These are phyloP conservation scores for Drosera spatulata DNA, from an alignment of 179 eudicot species.

Conservation along the genomic window DNA sequence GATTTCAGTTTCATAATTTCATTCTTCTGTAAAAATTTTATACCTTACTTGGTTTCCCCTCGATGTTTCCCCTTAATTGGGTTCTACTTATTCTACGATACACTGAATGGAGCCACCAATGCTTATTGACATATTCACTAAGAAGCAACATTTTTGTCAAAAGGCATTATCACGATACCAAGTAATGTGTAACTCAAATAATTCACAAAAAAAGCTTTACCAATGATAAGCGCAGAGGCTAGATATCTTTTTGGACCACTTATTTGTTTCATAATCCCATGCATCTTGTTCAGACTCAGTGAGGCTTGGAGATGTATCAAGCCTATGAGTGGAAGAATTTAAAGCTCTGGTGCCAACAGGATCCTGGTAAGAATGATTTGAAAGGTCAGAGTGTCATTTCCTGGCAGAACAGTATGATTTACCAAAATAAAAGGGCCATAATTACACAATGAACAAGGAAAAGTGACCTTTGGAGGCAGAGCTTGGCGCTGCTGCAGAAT, in stretches of 20 bases:
- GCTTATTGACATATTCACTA: too few species aligned
- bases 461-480: constrained; percentile 29
- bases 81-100: too few species aligned
- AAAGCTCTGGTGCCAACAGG: constrained; percentile 11
- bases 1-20: too few species aligned
- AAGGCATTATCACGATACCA: too few species aligned
- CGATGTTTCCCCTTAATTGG: too few species aligned
- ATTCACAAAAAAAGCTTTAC: constrained; percentile 13
- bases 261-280: constrained; percentile 60
- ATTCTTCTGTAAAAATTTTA: too few species aligned
- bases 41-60: too few species aligned
- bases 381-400: too few species aligned
- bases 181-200: too few species aligned
- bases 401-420: too few species aligned
- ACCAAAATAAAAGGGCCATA: neutral
- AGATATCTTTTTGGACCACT: constrained; percentile 60
- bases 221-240: constrained; percentile 69
- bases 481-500: constrained; percentile 30
- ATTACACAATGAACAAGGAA: constrained; percentile 3
- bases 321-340: constrained; percentile 14
- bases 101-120: too few species aligned
- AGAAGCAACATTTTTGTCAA: too few species aligned
- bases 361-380: constrained; percentile 16
- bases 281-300: constrained; percentile 40
- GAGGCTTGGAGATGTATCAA: constrained; percentile 15